phyloP scores from a whole-genome alignment of 2,329 filamentous ascomycete species.

The Sporothrix dimorphospora region DNA sequence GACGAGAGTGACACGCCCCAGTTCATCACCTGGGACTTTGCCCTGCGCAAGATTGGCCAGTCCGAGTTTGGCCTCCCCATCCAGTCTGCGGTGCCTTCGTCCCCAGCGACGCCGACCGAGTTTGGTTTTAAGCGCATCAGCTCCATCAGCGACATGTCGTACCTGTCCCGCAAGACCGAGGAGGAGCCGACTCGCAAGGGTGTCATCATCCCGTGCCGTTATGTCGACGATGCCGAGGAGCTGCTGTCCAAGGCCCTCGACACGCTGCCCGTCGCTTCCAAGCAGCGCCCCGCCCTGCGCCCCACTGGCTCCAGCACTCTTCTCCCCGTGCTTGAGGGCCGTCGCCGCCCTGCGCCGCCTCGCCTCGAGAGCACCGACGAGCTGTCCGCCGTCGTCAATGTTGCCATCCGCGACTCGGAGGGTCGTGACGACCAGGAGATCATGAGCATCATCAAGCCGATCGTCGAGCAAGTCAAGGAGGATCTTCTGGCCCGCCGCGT shows the following conservation, averaged over 20 bases:
- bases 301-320: constrained; percentile 54
- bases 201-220: constrained; percentile 90
- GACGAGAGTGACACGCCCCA: constrained; percentile 69
- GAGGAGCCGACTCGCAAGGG: constrained; percentile 85
- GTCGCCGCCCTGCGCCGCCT: constrained; percentile 62
- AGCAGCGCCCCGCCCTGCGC: constrained; percentile 47
- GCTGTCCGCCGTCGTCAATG: constrained; percentile 87
- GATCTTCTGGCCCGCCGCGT: constrained; percentile 82
- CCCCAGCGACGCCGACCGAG: constrained; percentile 74
- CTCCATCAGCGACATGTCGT: constrained; percentile 97
- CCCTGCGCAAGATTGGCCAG: constrained; percentile 89
- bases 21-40: constrained; percentile 94
- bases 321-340: constrained; percentile 73
- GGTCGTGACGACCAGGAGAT: constrained; percentile 80
- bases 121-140: constrained; percentile 77
- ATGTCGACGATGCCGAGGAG: constrained; percentile 93
- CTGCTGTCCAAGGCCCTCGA: constrained; percentile 82
- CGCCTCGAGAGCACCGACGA: constrained; percentile 70
- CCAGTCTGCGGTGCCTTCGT: constrained; percentile 78
- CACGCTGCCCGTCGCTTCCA: constrained; percentile 63
- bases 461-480: constrained; percentile 79
- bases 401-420: constrained; percentile 89
- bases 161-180: constrained; percentile 72
- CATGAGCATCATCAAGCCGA: constrained; percentile 70
- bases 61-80: constrained; percentile 84